phyloP scores from a whole-genome alignment of 768 basidiomycete species.

The Suillus brevipes region DNA sequence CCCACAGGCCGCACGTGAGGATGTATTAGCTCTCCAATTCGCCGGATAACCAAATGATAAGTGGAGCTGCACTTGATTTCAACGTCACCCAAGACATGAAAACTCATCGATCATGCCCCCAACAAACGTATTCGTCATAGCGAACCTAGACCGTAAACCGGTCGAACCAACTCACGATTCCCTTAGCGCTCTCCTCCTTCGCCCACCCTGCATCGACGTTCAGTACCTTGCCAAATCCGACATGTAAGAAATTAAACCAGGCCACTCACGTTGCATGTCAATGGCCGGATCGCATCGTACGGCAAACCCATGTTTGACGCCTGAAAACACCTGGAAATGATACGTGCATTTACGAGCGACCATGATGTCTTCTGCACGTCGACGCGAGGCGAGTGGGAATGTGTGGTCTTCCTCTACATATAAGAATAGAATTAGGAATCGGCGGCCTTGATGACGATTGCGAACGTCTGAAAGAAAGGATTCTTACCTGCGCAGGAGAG shows the following conservation, averaged over 20 bases:
- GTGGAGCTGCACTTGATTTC: background rate
- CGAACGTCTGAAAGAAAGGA: background rate
- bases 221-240: background rate
- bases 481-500: conserved; percentile 25
- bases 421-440: background rate
- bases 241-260: no score
- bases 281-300: conserved; percentile 17
- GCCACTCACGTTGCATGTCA: conserved; percentile 21
- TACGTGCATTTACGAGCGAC: conserved; percentile 48
- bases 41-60: background rate
- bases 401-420: conserved; percentile 49
- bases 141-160: conserved; percentile 31
- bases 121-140: background rate
- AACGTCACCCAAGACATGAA: background rate
- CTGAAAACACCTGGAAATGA: conserved; percentile 55
- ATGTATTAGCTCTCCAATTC: background rate
- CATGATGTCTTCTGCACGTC: conserved; percentile 56
- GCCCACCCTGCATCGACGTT: conserved; percentile 46
- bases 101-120: background rate
- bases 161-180: conserved; percentile 49
- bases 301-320: conserved; percentile 32
- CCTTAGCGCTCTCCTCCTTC: conserved; percentile 55
- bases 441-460: background rate
- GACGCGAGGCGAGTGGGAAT: conserved; percentile 49
- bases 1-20: no score